Evolutionary conservation across 306 rosid genomes (phyloP).

Genomic region (Trifolium repens): DNA sequence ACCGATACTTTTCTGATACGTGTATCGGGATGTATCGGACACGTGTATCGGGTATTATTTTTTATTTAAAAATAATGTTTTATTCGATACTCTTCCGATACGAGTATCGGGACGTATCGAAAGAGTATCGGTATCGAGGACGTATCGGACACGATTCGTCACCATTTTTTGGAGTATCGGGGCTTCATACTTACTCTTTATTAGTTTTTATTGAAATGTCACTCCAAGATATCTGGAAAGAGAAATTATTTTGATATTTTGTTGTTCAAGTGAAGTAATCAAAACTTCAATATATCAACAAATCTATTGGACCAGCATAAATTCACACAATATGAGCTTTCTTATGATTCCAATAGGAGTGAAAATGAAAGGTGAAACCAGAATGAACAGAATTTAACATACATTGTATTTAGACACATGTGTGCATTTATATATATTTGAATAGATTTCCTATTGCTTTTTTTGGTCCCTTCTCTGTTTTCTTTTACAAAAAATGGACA

Average conservation of each 20-base stretch:
- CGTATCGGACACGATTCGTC: no score
- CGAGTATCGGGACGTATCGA: no score
- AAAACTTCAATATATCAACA: background rate
- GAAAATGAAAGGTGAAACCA: constrained; percentile 14
- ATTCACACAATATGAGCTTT: background rate
- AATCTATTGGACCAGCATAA: constrained; percentile 13
- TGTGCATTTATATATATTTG: background rate
- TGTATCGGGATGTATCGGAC: no score
- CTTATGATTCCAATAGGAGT: background rate
- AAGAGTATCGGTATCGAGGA: no score
- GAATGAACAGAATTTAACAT: constrained; percentile 3
- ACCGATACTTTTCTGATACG: no score
- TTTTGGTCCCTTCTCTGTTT: background rate
- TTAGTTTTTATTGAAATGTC: background rate
- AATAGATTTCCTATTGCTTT: background rate
- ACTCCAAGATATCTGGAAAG: constrained; percentile 27
- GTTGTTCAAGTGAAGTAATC: background rate
- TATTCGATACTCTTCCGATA: no score
- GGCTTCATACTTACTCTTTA: background rate
- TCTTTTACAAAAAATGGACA: background rate
- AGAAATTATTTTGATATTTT: background rate
- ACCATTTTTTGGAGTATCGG: no score
- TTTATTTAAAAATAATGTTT: no score
- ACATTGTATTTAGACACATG: constrained; percentile 21
- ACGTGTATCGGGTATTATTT: no score